A percentile compares a stretch with the other conserved stretches of the same genome.
These are phyloP conservation scores for Elaeagnus macrophylla DNA, from an alignment of 306 rosid species.

Conservation along the genomic window DNA sequence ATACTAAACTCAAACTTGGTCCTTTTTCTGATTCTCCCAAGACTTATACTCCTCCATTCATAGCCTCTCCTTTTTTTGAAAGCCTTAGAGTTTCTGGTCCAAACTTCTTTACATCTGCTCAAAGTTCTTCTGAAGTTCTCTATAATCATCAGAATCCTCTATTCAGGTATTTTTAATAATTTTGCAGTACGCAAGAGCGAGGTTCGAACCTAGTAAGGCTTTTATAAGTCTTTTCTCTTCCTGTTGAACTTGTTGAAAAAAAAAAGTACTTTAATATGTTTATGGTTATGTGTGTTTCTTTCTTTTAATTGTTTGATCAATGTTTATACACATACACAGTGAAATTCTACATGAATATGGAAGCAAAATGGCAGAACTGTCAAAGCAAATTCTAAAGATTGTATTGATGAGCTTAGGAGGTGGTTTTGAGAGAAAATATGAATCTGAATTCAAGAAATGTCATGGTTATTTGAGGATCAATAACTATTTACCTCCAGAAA, in stretches of 20 bases:
- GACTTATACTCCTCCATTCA: slow-evolving; percentile 82
- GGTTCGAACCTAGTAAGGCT: not conserved
- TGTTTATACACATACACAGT: slow-evolving; percentile 20
- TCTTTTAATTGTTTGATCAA: slow-evolving; percentile 10
- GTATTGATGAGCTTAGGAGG: slow-evolving; percentile 58
- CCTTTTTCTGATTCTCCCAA: slow-evolving; percentile 59
- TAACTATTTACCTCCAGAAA: slow-evolving; percentile 56
- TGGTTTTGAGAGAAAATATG: slow-evolving; percentile 42
- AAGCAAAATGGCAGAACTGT: slow-evolving; percentile 65
- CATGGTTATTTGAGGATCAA: slow-evolving; percentile 83
- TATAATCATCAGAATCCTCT: slow-evolving; percentile 37
- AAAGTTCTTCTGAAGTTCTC: slow-evolving; percentile 49
- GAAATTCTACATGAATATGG: slow-evolving; percentile 80
- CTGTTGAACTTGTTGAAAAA: not conserved
- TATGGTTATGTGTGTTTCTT: not conserved
- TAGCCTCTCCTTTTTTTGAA: slow-evolving; percentile 97
- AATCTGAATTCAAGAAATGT: slow-evolving; percentile 60
- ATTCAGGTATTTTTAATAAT: slow-evolving; percentile 44
- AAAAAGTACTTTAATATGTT: not conserved
- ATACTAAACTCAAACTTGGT: slow-evolving; percentile 76
- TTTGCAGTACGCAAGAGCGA: not conserved
- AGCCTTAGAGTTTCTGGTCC: slow-evolving; percentile 85
- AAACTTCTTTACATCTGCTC: slow-evolving; percentile 63
- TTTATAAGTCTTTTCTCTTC: not conserved
- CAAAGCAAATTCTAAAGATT: slow-evolving; percentile 46